Evolutionary conservation across 176 grass and related monocot species (phyloP).

Genomic region (Typha latifolia): DNA sequence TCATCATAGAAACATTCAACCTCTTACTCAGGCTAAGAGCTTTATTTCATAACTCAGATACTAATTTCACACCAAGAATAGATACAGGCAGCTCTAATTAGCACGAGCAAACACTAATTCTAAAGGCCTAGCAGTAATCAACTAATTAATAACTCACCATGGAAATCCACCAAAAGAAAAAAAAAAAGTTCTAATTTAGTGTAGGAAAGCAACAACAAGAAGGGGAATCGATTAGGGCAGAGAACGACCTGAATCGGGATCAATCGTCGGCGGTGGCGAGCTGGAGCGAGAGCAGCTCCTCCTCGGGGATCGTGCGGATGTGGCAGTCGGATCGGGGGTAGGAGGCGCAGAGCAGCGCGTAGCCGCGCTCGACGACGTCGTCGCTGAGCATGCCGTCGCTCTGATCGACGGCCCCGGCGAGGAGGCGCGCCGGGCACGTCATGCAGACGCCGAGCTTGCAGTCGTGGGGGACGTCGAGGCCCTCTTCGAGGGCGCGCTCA

Average conservation of each 20-base stretch:
- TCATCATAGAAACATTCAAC: too few species aligned
- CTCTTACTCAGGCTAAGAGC: too few species aligned
- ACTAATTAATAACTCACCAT: too few species aligned
- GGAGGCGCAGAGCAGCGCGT: conserved; percentile 68
- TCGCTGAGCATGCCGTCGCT: conserved; percentile 97
- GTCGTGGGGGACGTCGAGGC: conserved; percentile 78
- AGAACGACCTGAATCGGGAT: neutral
- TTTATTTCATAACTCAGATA: too few species aligned
- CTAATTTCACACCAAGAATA: too few species aligned
- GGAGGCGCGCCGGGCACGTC: conserved; percentile 79
- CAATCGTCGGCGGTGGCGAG: conserved; percentile 91
- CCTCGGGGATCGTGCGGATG: conserved; percentile 87
- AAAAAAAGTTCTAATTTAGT: too few species aligned
- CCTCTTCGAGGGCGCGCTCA: conserved; percentile 70
- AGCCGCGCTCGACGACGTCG: conserved; percentile 67
- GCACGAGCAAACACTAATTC: too few species aligned
- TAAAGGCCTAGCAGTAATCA: too few species aligned
- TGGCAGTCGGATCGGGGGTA: conserved; percentile 89
- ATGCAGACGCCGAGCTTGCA: conserved; percentile 98
- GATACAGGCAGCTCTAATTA: too few species aligned
- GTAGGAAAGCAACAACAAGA: too few species aligned
- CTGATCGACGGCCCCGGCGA: conserved; percentile 80
- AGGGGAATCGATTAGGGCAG: neutral
- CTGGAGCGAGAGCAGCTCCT: conserved; percentile 84
- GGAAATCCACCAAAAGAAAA: too few species aligned